Conservation (phyloP, 345 rosid species). For the Cochlearia excelsa region DNA sequence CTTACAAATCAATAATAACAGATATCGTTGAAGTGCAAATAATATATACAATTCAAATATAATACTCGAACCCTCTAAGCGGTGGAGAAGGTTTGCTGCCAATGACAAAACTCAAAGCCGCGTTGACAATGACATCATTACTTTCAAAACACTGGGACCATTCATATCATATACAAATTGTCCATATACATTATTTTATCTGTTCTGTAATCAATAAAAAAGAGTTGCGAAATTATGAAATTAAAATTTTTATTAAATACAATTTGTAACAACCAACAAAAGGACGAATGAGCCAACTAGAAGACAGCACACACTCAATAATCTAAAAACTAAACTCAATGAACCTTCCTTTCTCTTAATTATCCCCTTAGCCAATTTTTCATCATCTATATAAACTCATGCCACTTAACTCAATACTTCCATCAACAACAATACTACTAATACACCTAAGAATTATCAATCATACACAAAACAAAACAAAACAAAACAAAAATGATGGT, state of each 20-base stretch:
- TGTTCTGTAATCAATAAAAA: slow-evolving; percentile 25
- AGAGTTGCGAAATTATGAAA: slow-evolving; percentile 4
- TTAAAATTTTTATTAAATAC: slow-evolving; percentile 16
- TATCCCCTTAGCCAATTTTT: neutral
- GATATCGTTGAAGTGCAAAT: neutral
- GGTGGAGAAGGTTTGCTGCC: slow-evolving; percentile 19
- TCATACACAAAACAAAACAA: too few relatives aligned
- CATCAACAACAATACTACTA: slow-evolving; percentile 24
- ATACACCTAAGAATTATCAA: neutral
- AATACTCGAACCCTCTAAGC: slow-evolving; percentile 11
- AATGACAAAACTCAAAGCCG: slow-evolving; percentile 19
- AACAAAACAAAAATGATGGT: slow-evolving; percentile 15
- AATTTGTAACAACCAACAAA: slow-evolving; percentile 30
- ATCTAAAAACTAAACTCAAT: slow-evolving; percentile 9
- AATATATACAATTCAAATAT: neutral
- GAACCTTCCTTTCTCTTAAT: slow-evolving; percentile 13
- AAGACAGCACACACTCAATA: slow-evolving; percentile 22
- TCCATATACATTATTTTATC: slow-evolving; percentile 26
- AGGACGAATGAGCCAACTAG: slow-evolving; percentile 26
- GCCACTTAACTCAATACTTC: neutral
- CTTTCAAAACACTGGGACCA: slow-evolving; percentile 15
- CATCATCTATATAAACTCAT: slow-evolving; percentile 24
- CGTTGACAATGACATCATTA: slow-evolving; percentile 21
- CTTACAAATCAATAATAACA: too few relatives aligned
- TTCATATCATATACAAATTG: neutral